Base-by-base conservation (phyloP, 2,329 filamentous ascomycete species). In the Clonostachys rhizophaga region DNA sequence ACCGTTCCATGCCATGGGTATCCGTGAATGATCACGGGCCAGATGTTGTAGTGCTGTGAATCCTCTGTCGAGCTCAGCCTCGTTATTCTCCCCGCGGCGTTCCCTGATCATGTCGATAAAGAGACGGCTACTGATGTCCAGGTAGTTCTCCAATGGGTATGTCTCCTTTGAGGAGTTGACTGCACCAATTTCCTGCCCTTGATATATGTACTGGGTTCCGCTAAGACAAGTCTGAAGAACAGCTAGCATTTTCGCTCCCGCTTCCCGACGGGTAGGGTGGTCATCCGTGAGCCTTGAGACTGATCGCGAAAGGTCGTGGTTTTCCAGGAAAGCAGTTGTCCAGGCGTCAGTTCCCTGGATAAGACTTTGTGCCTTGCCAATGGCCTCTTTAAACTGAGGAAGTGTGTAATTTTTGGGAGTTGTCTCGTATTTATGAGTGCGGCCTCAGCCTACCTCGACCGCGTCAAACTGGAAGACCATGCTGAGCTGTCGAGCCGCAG, bases 391-490 rank as follows among this genome's bases (percentile, higher is more conserved):
- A 49, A 83, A 51, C 18, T 73, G 63, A 0, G 72, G 62, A 7
- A 82, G 66, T 8, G 62, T 68, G 59, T 68, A 83, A 40, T 65
- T 69, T 34, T 54, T 60, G 0, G 58, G 59, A 8, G 68, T 65
- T 10, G 24, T 30, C 4, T 30, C 24, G 55, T 79, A 77, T 51
- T 75, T 77, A 43, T 75, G 66, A 0, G 72, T 62, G 56, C 67
- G 59, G 47, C 78, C 75, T 46, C 73, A 70, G 6, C 78, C 84
- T 14, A 85, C 67, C 55, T 84, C 76, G 8, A 87, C 81, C 11
- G 83, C 74, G 53, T 83, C 79, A 51, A 84, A 83, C 53, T 83
- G 80, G 62, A 88, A 87, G 2, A 86, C 80, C 84, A 87, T 88
- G 58, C 81, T 77, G 43, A 88, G 65, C 60, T 86, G 78, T 49